A percentile compares a stretch with the other conserved stretches of the same genome.
phyloP scores from a whole-genome alignment of 345 rosid genomes.

The Geranium rotundifolium region DNA sequence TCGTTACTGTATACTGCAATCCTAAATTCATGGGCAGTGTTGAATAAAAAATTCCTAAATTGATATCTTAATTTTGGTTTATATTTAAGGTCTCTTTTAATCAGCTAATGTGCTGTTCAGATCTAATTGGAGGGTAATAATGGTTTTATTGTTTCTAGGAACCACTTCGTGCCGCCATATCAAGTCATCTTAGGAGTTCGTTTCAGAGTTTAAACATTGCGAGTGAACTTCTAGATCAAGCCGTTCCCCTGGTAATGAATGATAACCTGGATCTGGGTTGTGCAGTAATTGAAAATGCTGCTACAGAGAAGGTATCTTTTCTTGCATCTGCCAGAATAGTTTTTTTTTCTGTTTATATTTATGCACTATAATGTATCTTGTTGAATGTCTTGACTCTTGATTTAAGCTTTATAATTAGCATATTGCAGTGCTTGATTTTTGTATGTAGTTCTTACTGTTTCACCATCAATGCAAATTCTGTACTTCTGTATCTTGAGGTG shows the following conservation, averaged over 20 bases:
- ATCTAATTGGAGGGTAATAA: background rate
- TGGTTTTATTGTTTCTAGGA: constrained; percentile 41
- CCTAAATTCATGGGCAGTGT: too few species aligned
- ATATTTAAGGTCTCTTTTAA: background rate
- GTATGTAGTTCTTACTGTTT: too few species aligned
- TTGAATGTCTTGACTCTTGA: too few species aligned
- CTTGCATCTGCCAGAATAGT: too few species aligned
- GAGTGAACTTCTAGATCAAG: constrained; percentile 71
- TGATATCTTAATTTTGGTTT: background rate
- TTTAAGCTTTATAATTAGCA: too few species aligned
- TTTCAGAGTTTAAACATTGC: constrained; percentile 60
- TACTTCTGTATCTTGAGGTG: too few species aligned
- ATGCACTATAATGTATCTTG: background rate
- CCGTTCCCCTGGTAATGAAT: constrained; percentile 89
- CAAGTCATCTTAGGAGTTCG: constrained; percentile 66
- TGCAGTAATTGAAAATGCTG: constrained; percentile 97
- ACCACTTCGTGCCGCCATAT: constrained; percentile 81
- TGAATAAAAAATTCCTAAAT: background rate
- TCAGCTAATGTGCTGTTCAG: background rate
- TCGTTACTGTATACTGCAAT: too few species aligned
- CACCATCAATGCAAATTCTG: too few species aligned
- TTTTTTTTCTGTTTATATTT: too few species aligned
- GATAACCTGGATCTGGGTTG: constrained; percentile 99
- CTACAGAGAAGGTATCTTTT: constrained; percentile 74
- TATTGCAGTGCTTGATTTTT: too few species aligned